Conservation (phyloP, 306 rosid genomes). For the Cucumis sativus region Cucumber_9930_V3 NC_026661.2:4951501-4952000, state of each 20-base stretch:
- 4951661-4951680: conserved; percentile 10
- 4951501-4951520: conserved; percentile 15
- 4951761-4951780: conserved; percentile 19
- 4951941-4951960: background rate
- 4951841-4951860: background rate
- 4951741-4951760: conserved; percentile 16
- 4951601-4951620: background rate
- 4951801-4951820: background rate
- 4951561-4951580: conserved; percentile 18
- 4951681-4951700: conserved; percentile 14
- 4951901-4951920: background rate
- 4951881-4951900: background rate
- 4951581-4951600: conserved; percentile 10
- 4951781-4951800: background rate
- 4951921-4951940: background rate
- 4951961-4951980: background rate
- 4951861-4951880: background rate
- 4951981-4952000: background rate
- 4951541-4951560: conserved; percentile 16
- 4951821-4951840: background rate
- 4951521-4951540: conserved; percentile 52
- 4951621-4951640: background rate
- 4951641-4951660: background rate
- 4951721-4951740: conserved; percentile 15
- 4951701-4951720: conserved; percentile 12